Evolutionary conservation across 73 alveolate species (phyloP), one percentile per base, ranked within the genome.

Genomic region (Symbiodinium natans): DNA sequence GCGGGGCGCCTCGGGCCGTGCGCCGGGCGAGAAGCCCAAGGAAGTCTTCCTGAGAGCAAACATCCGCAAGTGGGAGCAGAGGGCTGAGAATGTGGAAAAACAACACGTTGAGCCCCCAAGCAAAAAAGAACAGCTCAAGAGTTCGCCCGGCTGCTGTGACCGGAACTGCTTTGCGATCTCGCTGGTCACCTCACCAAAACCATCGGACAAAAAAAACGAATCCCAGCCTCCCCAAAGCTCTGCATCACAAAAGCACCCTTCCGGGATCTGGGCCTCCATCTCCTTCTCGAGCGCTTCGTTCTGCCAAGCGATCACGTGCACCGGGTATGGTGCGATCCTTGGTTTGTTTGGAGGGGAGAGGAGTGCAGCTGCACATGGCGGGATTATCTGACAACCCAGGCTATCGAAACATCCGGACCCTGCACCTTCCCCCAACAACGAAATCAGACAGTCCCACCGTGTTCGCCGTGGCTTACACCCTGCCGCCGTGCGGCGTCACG

Each of bases 111-210:
- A 52, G 73, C 73, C 29, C n/a, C n/a, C n/a, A n/a, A n/a, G n/a
- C n/a, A n/a, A n/a, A n/a, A n/a, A n/a, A n/a, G n/a, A n/a, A n/a
- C n/a, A n/a, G n/a, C n/a, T n/a, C n/a, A n/a, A n/a, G n/a, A n/a
- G n/a, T 13, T 25, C 86, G 29, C 42, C 41, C 13, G 31, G 48
- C 46, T 75, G 52, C 40, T 74, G 98, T 11, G 98, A 71, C 34
- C 98, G 98, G 89, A 92, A 92, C 82, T 92, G 89, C 89, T 42
- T 41, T 27, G 89, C 98, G 43, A 92, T 46, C 90, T 71, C 98
- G 41, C 82, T 42, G 98, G 89, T 74, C 87, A 89, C 88, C 86
- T 46, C 13, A 46, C 59, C 59, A 9, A 13, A 46, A 46, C 59
- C 59, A 6, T 46, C 59, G 13, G 59, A 6, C 59, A 6, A 6